Percentiles rank a stretch among this genome's conserved stretches.
These are phyloP conservation scores for Triadica sebifera DNA, from an alignment of 345 rosid genomes.

Conservation along the genomic window DNA sequence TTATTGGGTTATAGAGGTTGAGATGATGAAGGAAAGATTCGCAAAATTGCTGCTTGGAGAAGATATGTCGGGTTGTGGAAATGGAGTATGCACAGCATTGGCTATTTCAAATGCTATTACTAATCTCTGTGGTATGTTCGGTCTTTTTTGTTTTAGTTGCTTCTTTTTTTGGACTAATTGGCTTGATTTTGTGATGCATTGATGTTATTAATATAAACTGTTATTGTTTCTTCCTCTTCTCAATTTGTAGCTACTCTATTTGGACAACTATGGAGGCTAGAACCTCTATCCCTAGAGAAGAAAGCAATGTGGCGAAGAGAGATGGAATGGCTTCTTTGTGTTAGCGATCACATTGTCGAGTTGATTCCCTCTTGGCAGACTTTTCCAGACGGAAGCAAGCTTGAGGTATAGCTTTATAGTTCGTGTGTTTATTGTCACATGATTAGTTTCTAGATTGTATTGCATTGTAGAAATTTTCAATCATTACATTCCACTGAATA, in stretches of 20 bases:
- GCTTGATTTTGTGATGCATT: background rate
- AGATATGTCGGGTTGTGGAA: constrained; percentile 99
- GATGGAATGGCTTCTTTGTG: constrained; percentile 93
- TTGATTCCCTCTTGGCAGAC: constrained; percentile 93
- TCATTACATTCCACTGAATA: too few relatives aligned
- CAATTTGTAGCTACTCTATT: constrained; percentile 69
- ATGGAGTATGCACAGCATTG: constrained; percentile 90
- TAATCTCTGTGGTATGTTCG: constrained; percentile 82
- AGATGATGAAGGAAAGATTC: constrained; percentile 98
- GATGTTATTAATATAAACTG: background rate
- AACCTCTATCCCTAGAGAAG: constrained; percentile 75
- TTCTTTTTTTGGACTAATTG: background rate
- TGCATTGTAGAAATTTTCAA: background rate
- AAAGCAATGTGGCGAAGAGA: constrained; percentile 97
- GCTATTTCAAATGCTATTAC: constrained; percentile 95
- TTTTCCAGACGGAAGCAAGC: constrained; percentile 91
- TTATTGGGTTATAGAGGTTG: constrained; percentile 53
- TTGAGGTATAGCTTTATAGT: constrained; percentile 59
- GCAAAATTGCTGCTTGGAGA: constrained; percentile 93
- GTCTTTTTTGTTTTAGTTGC: background rate
- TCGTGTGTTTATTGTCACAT: background rate
- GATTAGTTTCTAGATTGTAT: background rate
- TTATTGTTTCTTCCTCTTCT: constrained; percentile 3
- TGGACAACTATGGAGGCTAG: constrained; percentile 97
- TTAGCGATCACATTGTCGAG: constrained; percentile 94